Base-by-base conservation (phyloP, 495 filamentous ascomycete genomes). In the Corynascus novoguineensis region DNA sequence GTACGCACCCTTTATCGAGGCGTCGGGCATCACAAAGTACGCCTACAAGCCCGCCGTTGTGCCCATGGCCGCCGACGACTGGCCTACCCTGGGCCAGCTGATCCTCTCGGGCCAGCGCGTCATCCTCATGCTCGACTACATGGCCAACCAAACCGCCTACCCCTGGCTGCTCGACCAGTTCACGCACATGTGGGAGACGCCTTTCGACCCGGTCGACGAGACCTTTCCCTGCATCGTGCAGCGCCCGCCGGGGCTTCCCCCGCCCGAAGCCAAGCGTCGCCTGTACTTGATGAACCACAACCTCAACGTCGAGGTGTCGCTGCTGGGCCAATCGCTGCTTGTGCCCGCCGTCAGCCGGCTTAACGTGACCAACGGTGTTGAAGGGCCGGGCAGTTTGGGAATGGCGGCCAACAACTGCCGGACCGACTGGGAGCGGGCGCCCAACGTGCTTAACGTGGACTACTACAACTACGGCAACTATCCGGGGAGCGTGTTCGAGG, bases 271-370 rank as follows among this genome's bases (percentile, higher is more conserved):
- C 1, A 69, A 73, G 55, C 75, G 79, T 5, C 75, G 86, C 47
- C 77, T 96, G 76, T 95, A 95, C 58, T 84, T 96, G 73, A 88
- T 89, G 56, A 97, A 97, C 62, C 92, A 97, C 69, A 96, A 96
- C 66, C 73, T 96, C 24, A 95, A 95, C 66, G 71, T 85, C 42
- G 79, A 90, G 60, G 73, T 95, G 31, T 78, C 75, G 32, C 63
- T 90, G 38, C 77, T 81, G 0, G 82, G 83, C 5, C 53, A 76
- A 14, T 74, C 71, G 38, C 67, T 93, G 60, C 68, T 93, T n/a
- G 85, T 95, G 54, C 91, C 92, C 4, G 88, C 91, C 61, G 83
- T 79, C 0, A 78, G 82, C 6, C 59, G 76, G 27, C 65, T 92
- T 14, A 83, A 85, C 45, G 62, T 74, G 37, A 95, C 89, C 8